Conservation (phyloP, 1,284 basidiomycete genomes). For the Tilletia caries region DNA sequence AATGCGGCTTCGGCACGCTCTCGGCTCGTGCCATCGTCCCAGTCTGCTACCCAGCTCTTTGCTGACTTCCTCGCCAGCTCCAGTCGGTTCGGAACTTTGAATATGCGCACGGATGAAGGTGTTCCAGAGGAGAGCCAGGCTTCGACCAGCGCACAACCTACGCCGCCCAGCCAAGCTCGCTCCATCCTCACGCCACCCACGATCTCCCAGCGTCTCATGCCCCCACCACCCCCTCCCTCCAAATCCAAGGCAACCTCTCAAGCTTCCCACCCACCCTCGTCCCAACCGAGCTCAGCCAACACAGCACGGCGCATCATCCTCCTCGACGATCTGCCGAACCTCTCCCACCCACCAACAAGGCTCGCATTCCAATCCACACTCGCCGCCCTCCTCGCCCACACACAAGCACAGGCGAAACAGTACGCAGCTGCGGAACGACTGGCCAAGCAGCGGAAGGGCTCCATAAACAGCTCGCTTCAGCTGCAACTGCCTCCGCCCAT, state of each 20-base stretch:
- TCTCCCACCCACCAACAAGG: conserved; percentile 65
- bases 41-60: conserved; percentile 35
- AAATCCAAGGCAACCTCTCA: background rate
- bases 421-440: background rate
- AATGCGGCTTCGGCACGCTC: background rate
- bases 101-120: background rate
- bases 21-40: background rate
- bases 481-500: conserved; percentile 60
- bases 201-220: background rate
- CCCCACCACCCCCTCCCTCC: background rate
- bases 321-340: conserved; percentile 87
- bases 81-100: background rate
- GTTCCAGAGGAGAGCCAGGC: too few relatives aligned
- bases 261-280: background rate
- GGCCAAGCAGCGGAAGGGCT: too few relatives aligned
- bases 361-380: conserved; percentile 72
- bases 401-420: conserved; percentile 15
- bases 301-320: conserved; percentile 63
- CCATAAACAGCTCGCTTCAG: background rate
- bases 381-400: conserved; percentile 25
- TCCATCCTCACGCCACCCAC: background rate
- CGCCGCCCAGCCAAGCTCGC: too few relatives aligned
- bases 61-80: conserved; percentile 32
- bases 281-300: background rate
- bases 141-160: too few relatives aligned